Conservation (phyloP, 805 yeast genomes). For the Pichia rugopelliculosa region DNA sequence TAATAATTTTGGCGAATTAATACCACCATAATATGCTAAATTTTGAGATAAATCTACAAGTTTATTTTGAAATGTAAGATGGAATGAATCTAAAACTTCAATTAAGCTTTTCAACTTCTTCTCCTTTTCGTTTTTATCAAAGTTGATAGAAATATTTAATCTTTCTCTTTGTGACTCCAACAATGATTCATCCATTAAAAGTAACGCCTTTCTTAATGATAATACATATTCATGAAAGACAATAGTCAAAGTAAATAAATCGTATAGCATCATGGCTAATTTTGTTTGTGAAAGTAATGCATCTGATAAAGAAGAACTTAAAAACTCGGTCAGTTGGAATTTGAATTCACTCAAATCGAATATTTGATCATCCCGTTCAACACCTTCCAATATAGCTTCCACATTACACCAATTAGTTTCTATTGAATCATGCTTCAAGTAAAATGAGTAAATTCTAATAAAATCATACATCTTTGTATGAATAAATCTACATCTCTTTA, state of each 20-base stretch:
- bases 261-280: constrained; percentile 40
- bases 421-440: constrained; percentile 52
- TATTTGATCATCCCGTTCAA: constrained; percentile 10
- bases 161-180: constrained; percentile 33
- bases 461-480: constrained; percentile 53
- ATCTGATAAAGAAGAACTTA: constrained; percentile 58
- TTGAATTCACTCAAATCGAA: constrained; percentile 36
- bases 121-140: constrained; percentile 33
- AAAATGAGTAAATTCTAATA: constrained; percentile 45
- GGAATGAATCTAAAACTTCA: constrained; percentile 35
- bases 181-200: constrained; percentile 41
- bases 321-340: constrained; percentile 43
- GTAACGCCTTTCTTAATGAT: constrained; percentile 48
- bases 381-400: constrained; percentile 14
- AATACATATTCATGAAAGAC: constrained; percentile 41
- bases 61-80: constrained; percentile 37
- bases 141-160: constrained; percentile 29
- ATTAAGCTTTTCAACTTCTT: constrained; percentile 36
- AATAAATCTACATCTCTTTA: constrained; percentile 45
- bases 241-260: constrained; percentile 39
- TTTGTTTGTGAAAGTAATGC: constrained; percentile 57
- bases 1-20: constrained; percentile 40
- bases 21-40: constrained; percentile 40
- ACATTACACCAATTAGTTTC: constrained; percentile 46
- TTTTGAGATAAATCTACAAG: constrained; percentile 40